Evolutionary conservation across 345 rosid species (phyloP), one percentile per base, ranked within the genome.

Genomic region (Cochlearia excelsa): DNA sequence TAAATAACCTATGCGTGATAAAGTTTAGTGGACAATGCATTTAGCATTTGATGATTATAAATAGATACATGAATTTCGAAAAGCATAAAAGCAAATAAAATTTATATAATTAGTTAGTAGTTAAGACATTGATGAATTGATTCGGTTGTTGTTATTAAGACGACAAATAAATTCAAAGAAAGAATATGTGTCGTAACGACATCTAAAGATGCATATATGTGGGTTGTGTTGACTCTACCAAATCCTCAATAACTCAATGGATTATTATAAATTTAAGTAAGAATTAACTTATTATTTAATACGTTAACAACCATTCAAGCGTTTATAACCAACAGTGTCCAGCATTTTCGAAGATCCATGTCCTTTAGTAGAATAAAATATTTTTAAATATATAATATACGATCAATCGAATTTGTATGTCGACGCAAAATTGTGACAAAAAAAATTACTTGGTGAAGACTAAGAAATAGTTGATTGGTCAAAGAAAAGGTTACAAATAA

Each of bases 51-150:
- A 47, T 53, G 51, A 26, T 46, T 39, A 30, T 39, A 30, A 30
- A 28, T 47, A 34, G 56, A 30, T 65, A 29, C 51, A 68, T 46
- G 57, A 10, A 54, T 61, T 40, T 30, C 37, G 30, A 3, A 68
- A 60, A 42, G 51, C 47, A 53, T 30, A 60, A 16, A 16, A 16
- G 23, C 23, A 16, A 38, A 52, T 33, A 33, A 2, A 5, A 68
- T 35, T 48, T 38, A 54, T 8, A 28, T 56, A 54, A 41, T 69
- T 55, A 41, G 68, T 69, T 56, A 42, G 59, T 62, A 54, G 74
- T 48, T 61, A 41, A 39, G 63, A 54, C 60, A 8, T 51, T 26
- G 45, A 59, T 59, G 23, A 16, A 16, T 16, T 16, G 46, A 59
- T 59, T 45, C 28, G 49, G 43, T 37, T 35, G 54, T 59, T 59